These are phyloP conservation scores for Hansfordia pulvinata DNA, from an alignment of 2,329 filamentous ascomycete species.

Conservation along the genomic window DNA sequence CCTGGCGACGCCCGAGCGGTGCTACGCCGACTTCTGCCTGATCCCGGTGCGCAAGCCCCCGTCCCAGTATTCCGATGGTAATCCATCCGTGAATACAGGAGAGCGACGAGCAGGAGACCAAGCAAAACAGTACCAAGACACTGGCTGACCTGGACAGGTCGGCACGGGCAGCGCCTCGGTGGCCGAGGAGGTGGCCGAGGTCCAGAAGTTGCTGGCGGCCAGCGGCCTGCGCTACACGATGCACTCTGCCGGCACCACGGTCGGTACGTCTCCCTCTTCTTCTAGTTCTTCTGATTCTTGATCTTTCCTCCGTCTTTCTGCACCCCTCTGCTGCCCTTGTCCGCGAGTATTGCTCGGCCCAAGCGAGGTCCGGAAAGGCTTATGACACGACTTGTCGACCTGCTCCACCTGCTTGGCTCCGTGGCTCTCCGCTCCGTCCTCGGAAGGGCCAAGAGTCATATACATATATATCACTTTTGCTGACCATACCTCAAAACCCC, in stretches of 20 bases:
- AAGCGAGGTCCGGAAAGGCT: no score
- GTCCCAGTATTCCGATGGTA: no score
- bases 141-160: constrained; percentile 34
- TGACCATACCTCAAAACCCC: constrained; percentile 1
- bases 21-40: constrained; percentile 83
- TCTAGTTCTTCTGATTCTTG: neutral
- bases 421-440: no score
- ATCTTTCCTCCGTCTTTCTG: neutral
- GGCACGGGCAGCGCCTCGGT: constrained; percentile 68
- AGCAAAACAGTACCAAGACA: neutral
- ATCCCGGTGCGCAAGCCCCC: constrained; percentile 48
- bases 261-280: constrained; percentile 46
- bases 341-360: no score
- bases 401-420: no score
- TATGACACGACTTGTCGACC: no score
- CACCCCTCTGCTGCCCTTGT: no score
- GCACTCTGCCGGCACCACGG: constrained; percentile 88
- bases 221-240: constrained; percentile 75
- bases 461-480: constrained; percentile 1
- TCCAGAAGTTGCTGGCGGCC: constrained; percentile 71
- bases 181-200: constrained; percentile 72
- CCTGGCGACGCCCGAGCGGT: constrained; percentile 54
- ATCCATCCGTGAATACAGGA: no score
- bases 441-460: neutral
- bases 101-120: no score